Evolutionary conservation across 768 basidiomycete genomes (phyloP).

Genomic region (Solioccasus polychromus): DNA sequence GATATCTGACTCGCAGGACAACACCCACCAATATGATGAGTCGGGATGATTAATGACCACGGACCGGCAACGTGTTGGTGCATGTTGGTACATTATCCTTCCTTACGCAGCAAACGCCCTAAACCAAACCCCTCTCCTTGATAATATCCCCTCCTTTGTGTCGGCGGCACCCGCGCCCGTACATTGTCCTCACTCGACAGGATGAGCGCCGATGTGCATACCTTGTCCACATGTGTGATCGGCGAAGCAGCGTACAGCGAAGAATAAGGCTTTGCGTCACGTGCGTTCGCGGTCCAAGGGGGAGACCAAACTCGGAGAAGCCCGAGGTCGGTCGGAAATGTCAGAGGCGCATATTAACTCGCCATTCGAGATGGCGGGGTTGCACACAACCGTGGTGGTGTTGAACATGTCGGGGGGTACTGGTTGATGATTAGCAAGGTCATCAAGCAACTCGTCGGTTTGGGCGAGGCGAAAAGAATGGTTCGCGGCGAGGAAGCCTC

Average conservation of each 20-base stretch:
- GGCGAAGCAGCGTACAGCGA: conserved; percentile 52
- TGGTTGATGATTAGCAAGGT: conserved; percentile 53
- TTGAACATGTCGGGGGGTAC: conserved; percentile 58
- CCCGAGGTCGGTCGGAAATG: conserved; percentile 73
- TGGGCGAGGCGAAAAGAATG: conserved; percentile 21
- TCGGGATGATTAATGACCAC: too few relatives aligned
- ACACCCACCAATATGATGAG: too few relatives aligned
- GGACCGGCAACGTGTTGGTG: too few relatives aligned
- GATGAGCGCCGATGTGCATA: conserved; percentile 53
- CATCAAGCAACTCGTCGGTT: neutral
- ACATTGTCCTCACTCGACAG: conserved; percentile 59
- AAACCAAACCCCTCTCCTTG: conserved; percentile 57
- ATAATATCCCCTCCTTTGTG: conserved; percentile 61
- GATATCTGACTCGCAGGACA: too few relatives aligned
- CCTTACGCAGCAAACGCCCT: conserved; percentile 15
- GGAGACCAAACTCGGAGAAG: conserved; percentile 40
- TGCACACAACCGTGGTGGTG: conserved; percentile 61
- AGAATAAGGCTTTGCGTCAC: conserved; percentile 43
- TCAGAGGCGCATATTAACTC: conserved; percentile 56
- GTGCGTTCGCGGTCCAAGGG: conserved; percentile 33
- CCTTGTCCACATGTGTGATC: conserved; percentile 48
- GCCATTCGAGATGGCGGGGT: conserved; percentile 65
- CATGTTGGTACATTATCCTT: too few relatives aligned
- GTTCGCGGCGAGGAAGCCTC: conserved; percentile 61
- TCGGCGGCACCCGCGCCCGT: conserved; percentile 59